Conservation (phyloP, 2,329 filamentous ascomycete genomes). For the Fusarium globosum region DNA sequence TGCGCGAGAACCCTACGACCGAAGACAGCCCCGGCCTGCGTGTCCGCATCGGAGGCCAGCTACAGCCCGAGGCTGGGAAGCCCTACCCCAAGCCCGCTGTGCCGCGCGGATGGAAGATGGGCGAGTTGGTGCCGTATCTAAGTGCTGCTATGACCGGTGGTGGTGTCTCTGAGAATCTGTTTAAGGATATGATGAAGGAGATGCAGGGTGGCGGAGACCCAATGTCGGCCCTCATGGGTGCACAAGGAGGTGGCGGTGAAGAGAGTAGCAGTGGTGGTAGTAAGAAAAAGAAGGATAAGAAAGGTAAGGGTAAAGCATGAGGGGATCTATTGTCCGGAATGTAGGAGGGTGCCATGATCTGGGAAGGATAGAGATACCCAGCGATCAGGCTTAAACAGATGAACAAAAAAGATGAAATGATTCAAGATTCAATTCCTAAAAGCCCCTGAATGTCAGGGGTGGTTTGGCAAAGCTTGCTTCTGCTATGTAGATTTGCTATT, state of each 20-base stretch:
- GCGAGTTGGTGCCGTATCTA: slow-evolving; percentile 83
- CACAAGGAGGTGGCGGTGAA: slow-evolving; percentile 46
- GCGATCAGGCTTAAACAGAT: slow-evolving; percentile 28
- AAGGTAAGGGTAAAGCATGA: slow-evolving; percentile 55
- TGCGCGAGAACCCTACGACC: slow-evolving; percentile 81
- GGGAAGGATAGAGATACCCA: slow-evolving; percentile 36
- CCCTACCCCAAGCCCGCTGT: slow-evolving; percentile 78
- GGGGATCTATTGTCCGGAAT: neutral
- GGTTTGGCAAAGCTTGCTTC: slow-evolving; percentile 30
- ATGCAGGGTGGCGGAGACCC: slow-evolving; percentile 71
- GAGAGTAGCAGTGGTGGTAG: slow-evolving; percentile 46
- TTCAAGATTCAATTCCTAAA: slow-evolving; percentile 25
- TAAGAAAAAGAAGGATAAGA: slow-evolving; percentile 62
- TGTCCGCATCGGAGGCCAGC: slow-evolving; percentile 78
- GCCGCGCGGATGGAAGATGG: slow-evolving; percentile 92
- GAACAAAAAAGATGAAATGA: slow-evolving; percentile 30
- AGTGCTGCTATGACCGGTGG: slow-evolving; percentile 92
- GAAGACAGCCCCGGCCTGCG: slow-evolving; percentile 74
- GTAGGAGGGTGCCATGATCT: slow-evolving; percentile 17
- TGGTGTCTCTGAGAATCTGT: slow-evolving; percentile 91
- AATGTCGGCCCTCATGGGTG: slow-evolving; percentile 58
- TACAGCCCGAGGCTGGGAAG: slow-evolving; percentile 69
- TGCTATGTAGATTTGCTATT: slow-evolving; percentile 26
- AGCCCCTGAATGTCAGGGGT: neutral
- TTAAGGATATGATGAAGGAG: slow-evolving; percentile 97